phyloP scores from a whole-genome alignment of 139 green algal species.

The Spirogloea muscicola region DNA sequence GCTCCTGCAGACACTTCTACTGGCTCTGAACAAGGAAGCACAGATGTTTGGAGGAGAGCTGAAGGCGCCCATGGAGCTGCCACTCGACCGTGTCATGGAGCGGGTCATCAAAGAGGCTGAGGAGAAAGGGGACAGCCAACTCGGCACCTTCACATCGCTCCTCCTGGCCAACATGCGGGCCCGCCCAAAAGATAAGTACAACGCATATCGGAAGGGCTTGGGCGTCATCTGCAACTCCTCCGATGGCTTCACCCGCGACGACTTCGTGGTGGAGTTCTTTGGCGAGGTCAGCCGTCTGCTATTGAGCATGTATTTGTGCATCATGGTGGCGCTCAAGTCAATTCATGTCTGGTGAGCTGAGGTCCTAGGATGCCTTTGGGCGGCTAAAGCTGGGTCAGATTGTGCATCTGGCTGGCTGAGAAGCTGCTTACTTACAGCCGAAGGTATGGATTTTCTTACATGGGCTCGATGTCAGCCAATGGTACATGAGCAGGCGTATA shows the following conservation, averaged over 20 bases:
- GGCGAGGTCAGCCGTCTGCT: no score
- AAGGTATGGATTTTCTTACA: no score
- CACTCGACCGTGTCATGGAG: conserved; percentile 23
- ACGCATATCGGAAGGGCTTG: conserved; percentile 43
- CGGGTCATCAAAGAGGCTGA: conserved; percentile 11
- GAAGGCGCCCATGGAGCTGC: conserved; percentile 14
- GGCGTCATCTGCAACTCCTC: conserved; percentile 41
- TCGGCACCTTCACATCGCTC: not conserved
- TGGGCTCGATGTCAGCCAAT: no score
- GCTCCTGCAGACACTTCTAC: conserved; percentile 18
- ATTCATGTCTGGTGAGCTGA: no score
- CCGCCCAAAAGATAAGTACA: not conserved
- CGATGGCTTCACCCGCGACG: conserved; percentile 54
- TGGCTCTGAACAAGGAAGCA: conserved; percentile 17
- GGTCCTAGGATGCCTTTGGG: no score
- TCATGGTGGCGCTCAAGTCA: no score
- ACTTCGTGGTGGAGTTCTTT: conserved; percentile 90
- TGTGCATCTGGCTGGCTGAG: no score
- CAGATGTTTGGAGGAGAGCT: conserved; percentile 9
- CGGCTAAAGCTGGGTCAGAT: no score
- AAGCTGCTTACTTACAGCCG: no score
- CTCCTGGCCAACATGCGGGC: conserved; percentile 4
- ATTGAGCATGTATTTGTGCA: no score
- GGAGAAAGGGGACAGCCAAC: not conserved
- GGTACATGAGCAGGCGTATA: no score